Evolutionary conservation across 768 basidiomycete genomes (phyloP).

Genomic region (Termitomyces sp.): DNA sequence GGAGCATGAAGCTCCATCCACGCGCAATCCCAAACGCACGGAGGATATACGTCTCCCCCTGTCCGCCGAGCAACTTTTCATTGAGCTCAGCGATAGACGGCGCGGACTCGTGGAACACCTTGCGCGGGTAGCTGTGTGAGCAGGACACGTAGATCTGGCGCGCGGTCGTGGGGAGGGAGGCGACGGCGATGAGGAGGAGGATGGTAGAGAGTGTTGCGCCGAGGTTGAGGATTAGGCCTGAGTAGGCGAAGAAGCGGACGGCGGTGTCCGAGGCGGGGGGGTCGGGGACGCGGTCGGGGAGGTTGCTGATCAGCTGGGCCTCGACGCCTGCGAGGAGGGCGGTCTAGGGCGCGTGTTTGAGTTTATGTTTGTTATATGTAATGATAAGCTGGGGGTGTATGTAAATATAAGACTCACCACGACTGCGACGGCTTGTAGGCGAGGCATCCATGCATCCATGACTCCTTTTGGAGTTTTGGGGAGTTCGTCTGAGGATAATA

Average conservation of each 20-base stretch:
- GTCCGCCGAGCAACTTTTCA: constrained; percentile 14
- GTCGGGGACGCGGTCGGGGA: constrained; percentile 4
- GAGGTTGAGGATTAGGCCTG: constrained; percentile 22
- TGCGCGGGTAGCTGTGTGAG: constrained; percentile 18
- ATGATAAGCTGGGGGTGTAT: neutral
- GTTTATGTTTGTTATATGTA: neutral
- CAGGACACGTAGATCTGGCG: constrained; percentile 22
- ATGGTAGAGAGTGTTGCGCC: constrained; percentile 23
- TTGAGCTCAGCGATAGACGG: constrained; percentile 16
- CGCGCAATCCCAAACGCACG: constrained; percentile 22
- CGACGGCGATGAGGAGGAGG: constrained; percentile 22
- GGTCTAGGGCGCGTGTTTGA: constrained; percentile 11
- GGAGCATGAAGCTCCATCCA: constrained; percentile 19
- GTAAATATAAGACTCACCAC: constrained; percentile 13
- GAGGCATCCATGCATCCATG: constrained; percentile 22
- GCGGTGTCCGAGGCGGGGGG: constrained; percentile 11
- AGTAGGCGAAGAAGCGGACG: constrained; percentile 21
- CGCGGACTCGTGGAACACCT: constrained; percentile 12
- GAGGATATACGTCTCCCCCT: constrained; percentile 22
- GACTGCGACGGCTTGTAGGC: constrained; percentile 21
- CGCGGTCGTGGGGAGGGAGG: constrained; percentile 22
- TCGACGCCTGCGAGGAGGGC: constrained; percentile 21
- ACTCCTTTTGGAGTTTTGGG: constrained; percentile 10
- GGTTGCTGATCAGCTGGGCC: constrained; percentile 18
- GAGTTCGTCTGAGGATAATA: constrained; percentile 15